phyloP scores from a whole-genome alignment of 1,139 yeast genomes.

The Pneumocystis carinii region DNA sequence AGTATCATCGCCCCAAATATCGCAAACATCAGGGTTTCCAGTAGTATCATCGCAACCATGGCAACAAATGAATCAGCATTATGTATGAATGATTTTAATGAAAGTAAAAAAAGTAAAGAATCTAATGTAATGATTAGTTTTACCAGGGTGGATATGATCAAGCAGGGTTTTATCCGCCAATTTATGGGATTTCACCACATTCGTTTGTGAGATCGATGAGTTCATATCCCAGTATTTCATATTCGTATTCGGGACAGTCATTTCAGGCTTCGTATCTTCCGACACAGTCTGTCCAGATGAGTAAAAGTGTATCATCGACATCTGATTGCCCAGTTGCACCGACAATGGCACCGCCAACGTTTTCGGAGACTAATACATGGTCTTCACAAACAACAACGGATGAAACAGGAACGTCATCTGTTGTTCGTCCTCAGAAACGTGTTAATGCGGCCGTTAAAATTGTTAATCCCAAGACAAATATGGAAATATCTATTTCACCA shows the following conservation, averaged over 20 bases:
- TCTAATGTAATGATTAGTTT: background rate
- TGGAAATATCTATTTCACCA: conserved; percentile 16
- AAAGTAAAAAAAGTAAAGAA: background rate
- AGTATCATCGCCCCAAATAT: background rate
- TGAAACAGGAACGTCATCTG: conserved; percentile 3
- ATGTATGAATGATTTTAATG: background rate
- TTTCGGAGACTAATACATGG: background rate
- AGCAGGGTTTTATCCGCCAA: background rate
- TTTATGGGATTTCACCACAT: background rate
- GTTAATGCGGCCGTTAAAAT: conserved; percentile 17
- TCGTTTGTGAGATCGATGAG: background rate
- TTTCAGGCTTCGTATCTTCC: background rate
- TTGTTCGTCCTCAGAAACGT: conserved; percentile 10
- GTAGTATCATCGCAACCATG: background rate
- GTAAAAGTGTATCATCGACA: background rate
- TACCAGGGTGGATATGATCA: background rate
- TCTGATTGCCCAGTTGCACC: background rate
- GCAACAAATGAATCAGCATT: background rate
- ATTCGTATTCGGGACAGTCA: background rate
- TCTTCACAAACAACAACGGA: conserved; percentile 1
- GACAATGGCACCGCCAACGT: background rate
- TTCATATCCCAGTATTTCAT: background rate
- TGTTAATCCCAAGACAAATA: conserved; percentile 16
- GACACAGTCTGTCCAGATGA: background rate
- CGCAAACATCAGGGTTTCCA: background rate